phyloP scores from a whole-genome alignment of 345 rosid genomes.

The Ailanthus altissimus region DNA sequence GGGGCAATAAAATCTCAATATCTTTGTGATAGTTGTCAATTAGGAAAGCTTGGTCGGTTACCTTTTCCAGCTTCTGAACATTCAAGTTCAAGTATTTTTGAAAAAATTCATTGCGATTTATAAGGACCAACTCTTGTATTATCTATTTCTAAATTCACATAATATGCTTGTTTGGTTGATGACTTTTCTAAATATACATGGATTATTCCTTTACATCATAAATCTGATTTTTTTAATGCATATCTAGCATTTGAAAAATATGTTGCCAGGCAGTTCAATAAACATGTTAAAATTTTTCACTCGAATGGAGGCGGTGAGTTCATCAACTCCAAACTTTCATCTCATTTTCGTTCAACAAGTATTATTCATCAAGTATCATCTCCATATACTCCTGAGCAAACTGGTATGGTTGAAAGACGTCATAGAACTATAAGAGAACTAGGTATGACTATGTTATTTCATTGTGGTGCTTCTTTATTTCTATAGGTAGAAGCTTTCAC shows the following conservation, averaged over 20 bases:
- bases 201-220: slow-evolving; percentile 6
- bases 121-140: slow-evolving; percentile 16
- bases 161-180: too few species aligned
- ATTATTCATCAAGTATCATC: too few species aligned
- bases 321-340: not conserved
- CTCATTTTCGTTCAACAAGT: not conserved
- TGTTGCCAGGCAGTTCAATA: slow-evolving; percentile 15
- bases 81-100: not conserved
- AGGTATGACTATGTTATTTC: too few species aligned
- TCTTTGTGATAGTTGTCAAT: slow-evolving; percentile 22
- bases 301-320: slow-evolving; percentile 15
- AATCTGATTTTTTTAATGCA: slow-evolving; percentile 15
- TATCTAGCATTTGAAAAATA: slow-evolving; percentile 16
- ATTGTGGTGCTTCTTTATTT: too few species aligned
- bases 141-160: slow-evolving; percentile 10
- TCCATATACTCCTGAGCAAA: too few species aligned
- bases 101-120: slow-evolving; percentile 16
- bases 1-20: not conserved
- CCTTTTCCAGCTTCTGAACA: too few species aligned
- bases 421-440: too few species aligned
- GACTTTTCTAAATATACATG: slow-evolving; percentile 10
- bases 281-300: slow-evolving; percentile 16
- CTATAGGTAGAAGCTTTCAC: too few species aligned
- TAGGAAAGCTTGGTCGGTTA: slow-evolving; percentile 20
- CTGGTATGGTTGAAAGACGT: too few species aligned